Evolutionary conservation across 805 yeast species (phyloP).

Genomic region (Yamadazyma sp.): DNA sequence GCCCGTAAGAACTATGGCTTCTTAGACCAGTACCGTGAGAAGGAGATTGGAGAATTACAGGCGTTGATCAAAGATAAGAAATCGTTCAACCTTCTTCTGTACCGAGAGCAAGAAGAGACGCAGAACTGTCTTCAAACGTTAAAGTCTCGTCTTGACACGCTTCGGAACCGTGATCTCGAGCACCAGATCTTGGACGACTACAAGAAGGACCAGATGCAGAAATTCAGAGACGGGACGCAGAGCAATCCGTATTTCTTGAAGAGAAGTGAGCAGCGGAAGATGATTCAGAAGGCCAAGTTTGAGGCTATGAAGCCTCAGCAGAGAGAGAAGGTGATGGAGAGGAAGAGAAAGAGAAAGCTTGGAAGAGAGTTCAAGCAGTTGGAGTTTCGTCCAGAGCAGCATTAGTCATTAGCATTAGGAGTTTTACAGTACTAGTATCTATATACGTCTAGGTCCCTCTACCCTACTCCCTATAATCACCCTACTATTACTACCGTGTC

Average conservation of each 20-base stretch:
- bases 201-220: slow-evolving; percentile 49
- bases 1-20: slow-evolving; percentile 80
- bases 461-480: too few species aligned
- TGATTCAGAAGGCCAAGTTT: slow-evolving; percentile 75
- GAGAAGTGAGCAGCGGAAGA: slow-evolving; percentile 67
- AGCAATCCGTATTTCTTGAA: slow-evolving; percentile 58
- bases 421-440: too few species aligned
- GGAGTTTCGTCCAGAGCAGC: too few species aligned
- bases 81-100: slow-evolving; percentile 38
- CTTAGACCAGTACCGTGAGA: slow-evolving; percentile 78
- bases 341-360: slow-evolving; percentile 81
- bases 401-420: too few species aligned
- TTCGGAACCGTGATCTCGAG: slow-evolving; percentile 75
- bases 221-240: slow-evolving; percentile 49
- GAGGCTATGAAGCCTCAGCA: slow-evolving; percentile 70
- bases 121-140: slow-evolving; percentile 61
- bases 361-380: slow-evolving; percentile 72
- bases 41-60: slow-evolving; percentile 65
- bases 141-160: slow-evolving; percentile 62
- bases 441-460: too few species aligned
- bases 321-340: slow-evolving; percentile 79
- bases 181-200: slow-evolving; percentile 61
- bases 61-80: slow-evolving; percentile 54
- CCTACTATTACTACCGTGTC: too few species aligned
- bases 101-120: slow-evolving; percentile 50